Base-by-base conservation (phyloP, 1,284 basidiomycete genomes). In the Phlebopus sp. region DNA sequence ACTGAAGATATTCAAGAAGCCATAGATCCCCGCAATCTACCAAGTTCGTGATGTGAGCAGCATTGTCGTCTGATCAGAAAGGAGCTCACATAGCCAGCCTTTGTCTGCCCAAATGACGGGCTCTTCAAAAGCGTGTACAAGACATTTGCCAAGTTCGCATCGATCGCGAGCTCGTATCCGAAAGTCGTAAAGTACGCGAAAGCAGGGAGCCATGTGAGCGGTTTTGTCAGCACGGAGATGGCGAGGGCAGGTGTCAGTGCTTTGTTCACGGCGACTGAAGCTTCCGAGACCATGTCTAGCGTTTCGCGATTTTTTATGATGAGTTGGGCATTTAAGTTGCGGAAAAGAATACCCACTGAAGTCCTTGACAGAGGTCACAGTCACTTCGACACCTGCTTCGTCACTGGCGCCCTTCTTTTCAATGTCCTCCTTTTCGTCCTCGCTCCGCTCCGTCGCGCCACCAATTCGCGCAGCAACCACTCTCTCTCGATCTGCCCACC, bases 161-260 rank as follows among this genome's bases (percentile, higher is more conserved):
- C 78, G 27, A 86, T 70, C 1, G 76, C 75, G 2, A 84, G 71
- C 58, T 84, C 81, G 39, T 76, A 74, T 1, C 82, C 82, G 51
- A 84, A 82, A 8, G 76, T 77, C 2, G 73, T 70, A 19, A 72
- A 53, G 55, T 82, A 82, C 14, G 72, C 76, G 10, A 82, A 57
- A 1, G 77, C 64, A 1, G 79, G 78, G 13, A 86, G 70, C 81
- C 80, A 84, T 0, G 82, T 83, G n/a, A 79, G 56, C 5, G 78
- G 77, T 47, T 64, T 74, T 6, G 55, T 18, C 23, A 79, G 36
- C 39, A 82, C 69, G 32, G 59, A 54, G 11, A 59, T 5, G 3
- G 74, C 69, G 1, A 66, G 54, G 38, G 59, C 55, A 29, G 60
- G 30, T 3, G 79, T 79, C 14, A 81, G 62, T 5, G 72, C 61